Base-by-base conservation (phyloP, 2,329 filamentous ascomycete species). In the Xylariaceae sp. region DNA sequence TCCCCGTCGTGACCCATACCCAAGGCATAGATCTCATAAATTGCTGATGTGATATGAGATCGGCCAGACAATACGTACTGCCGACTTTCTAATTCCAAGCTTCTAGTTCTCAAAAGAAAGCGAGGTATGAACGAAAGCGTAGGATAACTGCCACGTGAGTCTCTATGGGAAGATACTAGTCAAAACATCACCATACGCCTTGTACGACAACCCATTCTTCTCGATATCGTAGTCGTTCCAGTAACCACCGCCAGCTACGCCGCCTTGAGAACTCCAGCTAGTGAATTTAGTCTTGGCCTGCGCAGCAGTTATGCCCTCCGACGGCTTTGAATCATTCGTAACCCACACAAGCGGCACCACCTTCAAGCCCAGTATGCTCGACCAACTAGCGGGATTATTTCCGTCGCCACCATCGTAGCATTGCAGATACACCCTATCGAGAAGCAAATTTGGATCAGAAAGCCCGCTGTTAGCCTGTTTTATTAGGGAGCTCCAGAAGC, bases 171-270 rank as follows among this genome's bases (percentile, higher is more conserved):
- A 67, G 7, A 66, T 23, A 29, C 49, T 64, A 3, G 41, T 53
- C 36, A 67, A 40, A 11, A 66, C 65, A 15, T 52, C 32, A 1
- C 62, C 62, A 33, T 67, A 66, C 9, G 52, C 53, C 9, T 59
- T 57, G 27, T 77, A 77, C 2, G 71, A 73, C 29, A 70, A 59
- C 6, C 60, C 61, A 70, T 75, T 76, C 63, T 75, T 76, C 67
- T 77, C 75, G 36, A 77, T 75, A 54, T 77, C 75, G 50, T 70
- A 77, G 54, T 77, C 75, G 39, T 77, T 77, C 75, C 75, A 77
- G 56, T 76, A 77, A 1, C 75, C 75, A 0, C 72, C 75, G 0
- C 69, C 75, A 1, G 64, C 73, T 11, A 77, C 59, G 0, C 63
- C 55, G 4, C 64, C 62, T 29, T 53, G 51, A 27, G 55, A 27